Base-by-base conservation (phyloP, 2,329 filamentous ascomycete species). In the Sporothrix brunneoviolacea region DNA sequence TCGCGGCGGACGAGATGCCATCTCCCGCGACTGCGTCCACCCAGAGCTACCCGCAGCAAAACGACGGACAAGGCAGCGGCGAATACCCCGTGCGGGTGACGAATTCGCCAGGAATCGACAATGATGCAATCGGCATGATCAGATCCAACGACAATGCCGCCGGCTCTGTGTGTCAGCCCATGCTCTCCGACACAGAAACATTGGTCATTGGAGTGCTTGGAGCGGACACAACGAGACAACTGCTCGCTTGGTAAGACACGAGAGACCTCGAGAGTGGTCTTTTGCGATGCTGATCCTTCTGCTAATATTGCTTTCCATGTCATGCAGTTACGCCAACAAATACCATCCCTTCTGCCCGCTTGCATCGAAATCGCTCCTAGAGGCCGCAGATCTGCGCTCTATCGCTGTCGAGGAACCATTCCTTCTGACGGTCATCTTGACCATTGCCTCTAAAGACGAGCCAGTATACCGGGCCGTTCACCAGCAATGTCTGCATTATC, bases 291-390 rank as follows among this genome's bases (percentile, higher is more conserved):
- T n/a, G n/a, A n/a, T n/a, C n/a, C n/a, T n/a, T n/a, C n/a, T n/a
- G n/a, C n/a, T n/a, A n/a, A n/a, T n/a, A n/a, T n/a, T n/a, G n/a
- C n/a, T n/a, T n/a, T n/a, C n/a, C n/a, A n/a, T n/a, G n/a, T n/a
- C n/a, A n/a, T n/a, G n/a, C n/a, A n/a, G n/a, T n/a, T 38, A 44
- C 18, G 16, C 41, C 7, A 33, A 10, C 41, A 18, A 32, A 12
- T 44, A 44, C 41, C 41, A 44, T 22, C 19, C 41, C 8, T 44
- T 44, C 18, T 44, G 28, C 18, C 41, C 41, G n/a, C 41, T 38
- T 10, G 36, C 36, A 38, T 38, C 36, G n/a, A 38, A 38, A 16
- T 38, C 36, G 12, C 18, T 38, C 18, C 10, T 19, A 3, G 18
- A 38, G 10, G n/a, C n/a, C 18, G 12, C 36, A 10, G 18, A 38